Percentiles rank a stretch among this genome's conserved stretches.
These are phyloP conservation scores for Trametes cubensis DNA, from an alignment of 768 basidiomycete genomes.

Conservation along the genomic window DNA sequence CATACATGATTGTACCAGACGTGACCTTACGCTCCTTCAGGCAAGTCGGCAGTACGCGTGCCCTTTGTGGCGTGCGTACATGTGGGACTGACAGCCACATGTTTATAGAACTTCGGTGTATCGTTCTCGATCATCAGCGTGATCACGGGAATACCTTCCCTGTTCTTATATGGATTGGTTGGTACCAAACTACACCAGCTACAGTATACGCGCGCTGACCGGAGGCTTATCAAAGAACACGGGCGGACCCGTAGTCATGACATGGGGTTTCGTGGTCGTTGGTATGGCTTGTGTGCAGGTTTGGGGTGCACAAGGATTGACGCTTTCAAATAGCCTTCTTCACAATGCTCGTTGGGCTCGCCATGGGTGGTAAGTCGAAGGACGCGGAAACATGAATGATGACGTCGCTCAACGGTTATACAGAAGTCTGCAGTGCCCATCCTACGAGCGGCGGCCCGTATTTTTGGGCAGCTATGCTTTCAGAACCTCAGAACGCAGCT, in stretches of 20 bases:
- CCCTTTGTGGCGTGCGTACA: background rate
- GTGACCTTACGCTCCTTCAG: constrained; percentile 65
- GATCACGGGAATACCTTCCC: constrained; percentile 70
- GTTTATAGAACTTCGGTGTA: constrained; percentile 64
- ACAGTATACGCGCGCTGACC: background rate
- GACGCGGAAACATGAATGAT: too few species aligned
- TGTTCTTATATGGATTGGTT: constrained; percentile 71
- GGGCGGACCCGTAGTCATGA: constrained; percentile 78
- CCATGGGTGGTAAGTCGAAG: constrained; percentile 64
- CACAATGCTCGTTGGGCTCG: constrained; percentile 70
- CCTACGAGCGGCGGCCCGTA: constrained; percentile 77
- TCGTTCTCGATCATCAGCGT: constrained; percentile 79
- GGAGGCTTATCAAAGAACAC: constrained; percentile 52
- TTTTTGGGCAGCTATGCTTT: constrained; percentile 81
- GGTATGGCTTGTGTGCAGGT: constrained; percentile 39
- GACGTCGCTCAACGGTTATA: too few species aligned
- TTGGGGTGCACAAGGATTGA: background rate
- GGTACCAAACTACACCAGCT: constrained; percentile 25
- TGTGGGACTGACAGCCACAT: background rate
- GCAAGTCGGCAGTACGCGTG: constrained; percentile 35
- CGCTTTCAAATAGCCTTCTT: constrained; percentile 44
- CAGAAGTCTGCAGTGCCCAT: constrained; percentile 59
- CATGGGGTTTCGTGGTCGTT: constrained; percentile 73
- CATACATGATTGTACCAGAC: constrained; percentile 38
- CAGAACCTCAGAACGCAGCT: constrained; percentile 55